Percentiles rank a stretch among this genome's conserved stretches.
phyloP scores from a whole-genome alignment of 2,329 filamentous ascomycete species.

The Metarhizium guizhouense region DNA sequence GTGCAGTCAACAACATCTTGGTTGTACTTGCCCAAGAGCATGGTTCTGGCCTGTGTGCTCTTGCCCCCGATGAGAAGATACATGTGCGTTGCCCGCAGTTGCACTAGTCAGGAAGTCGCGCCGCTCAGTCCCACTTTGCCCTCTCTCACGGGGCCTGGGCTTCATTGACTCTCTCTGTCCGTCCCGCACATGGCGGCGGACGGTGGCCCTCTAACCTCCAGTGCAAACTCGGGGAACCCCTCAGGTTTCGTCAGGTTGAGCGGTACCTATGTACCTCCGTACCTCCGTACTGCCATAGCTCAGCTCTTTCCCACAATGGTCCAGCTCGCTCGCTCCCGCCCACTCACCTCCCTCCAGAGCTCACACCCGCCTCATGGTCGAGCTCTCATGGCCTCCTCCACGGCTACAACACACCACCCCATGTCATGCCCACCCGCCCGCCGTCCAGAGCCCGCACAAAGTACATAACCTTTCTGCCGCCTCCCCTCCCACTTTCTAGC shows the following conservation, averaged over 20 bases:
- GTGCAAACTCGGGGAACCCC: no score
- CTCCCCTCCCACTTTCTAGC: conserved; percentile 1
- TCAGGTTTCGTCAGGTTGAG: not conserved
- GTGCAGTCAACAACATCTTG: not conserved
- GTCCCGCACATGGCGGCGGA: conserved; percentile 4
- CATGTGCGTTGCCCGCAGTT: not conserved
- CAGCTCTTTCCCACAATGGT: no score
- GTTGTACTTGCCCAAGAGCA: no score
- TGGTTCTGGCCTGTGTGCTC: no score
- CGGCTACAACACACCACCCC: conserved; percentile 1
- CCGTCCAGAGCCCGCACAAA: conserved; percentile 2
- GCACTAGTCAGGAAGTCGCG: not conserved
- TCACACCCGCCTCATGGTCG: not conserved
- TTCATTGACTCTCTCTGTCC: not conserved
- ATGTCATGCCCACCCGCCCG: not conserved
- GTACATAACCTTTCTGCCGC: conserved; percentile 6
- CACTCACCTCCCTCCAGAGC: no score
- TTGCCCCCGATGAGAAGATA: not conserved
- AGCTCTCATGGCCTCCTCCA: not conserved
- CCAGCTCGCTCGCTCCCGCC: no score
- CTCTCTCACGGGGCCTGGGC: not conserved
- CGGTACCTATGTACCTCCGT: not conserved
- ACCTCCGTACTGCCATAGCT: no score
- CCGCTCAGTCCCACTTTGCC: not conserved
- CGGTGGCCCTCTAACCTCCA: not conserved